A percentile compares a stretch with the other conserved stretches of the same genome.
Conservation (phyloP, 106 monocot species). For the Dioscorea alata region DNA sequence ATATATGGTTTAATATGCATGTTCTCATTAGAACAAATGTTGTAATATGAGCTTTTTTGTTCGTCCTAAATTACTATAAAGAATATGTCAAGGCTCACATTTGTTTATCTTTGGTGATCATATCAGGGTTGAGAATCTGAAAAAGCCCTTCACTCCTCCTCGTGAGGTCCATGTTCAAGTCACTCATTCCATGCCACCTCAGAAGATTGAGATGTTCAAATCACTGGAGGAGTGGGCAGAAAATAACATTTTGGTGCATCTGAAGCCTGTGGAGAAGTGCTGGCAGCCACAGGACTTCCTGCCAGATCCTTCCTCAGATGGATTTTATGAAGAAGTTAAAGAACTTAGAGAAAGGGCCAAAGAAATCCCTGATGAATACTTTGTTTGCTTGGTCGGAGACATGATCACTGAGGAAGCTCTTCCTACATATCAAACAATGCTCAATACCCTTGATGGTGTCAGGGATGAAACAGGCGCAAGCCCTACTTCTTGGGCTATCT, state of each 20-base stretch:
- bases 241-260: slow-evolving; percentile 33
- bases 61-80: no score
- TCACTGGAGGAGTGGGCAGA: slow-evolving; percentile 47
- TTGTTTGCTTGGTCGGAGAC: slow-evolving; percentile 58
- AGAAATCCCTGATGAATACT: slow-evolving; percentile 61
- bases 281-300: slow-evolving; percentile 70
- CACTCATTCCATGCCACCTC: slow-evolving; percentile 55
- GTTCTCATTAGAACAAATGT: no score
- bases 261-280: slow-evolving; percentile 62
- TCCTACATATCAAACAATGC: slow-evolving; percentile 64
- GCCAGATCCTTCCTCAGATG: slow-evolving; percentile 42
- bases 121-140: slow-evolving; percentile 30
- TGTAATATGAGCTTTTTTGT: no score
- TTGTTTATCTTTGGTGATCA: background rate
- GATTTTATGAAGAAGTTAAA: slow-evolving; percentile 37
- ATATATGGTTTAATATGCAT: no score
- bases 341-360: slow-evolving; percentile 43
- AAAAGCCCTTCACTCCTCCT: slow-evolving; percentile 47
- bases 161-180: slow-evolving; percentile 57
- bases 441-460: slow-evolving; percentile 56
- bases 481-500: slow-evolving; percentile 53
- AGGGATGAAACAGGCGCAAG: slow-evolving; percentile 63
- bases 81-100: no score
- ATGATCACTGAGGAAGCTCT: slow-evolving; percentile 67
- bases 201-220: slow-evolving; percentile 58